phyloP scores from a whole-genome alignment of 139 green algal genomes.

The Chlorella vulgaris region DNA sequence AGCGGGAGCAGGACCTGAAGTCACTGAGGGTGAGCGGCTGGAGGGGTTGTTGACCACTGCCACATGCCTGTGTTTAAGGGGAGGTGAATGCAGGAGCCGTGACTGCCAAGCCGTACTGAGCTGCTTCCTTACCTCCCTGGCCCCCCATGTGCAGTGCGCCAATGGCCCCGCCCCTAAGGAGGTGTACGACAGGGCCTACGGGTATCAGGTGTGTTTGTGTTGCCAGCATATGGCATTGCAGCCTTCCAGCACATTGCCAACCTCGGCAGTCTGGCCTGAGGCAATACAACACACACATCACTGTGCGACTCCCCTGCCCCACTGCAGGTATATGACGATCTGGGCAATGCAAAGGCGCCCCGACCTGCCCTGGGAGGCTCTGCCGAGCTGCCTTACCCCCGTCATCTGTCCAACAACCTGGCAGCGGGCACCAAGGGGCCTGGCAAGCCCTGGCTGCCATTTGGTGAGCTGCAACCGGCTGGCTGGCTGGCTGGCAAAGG shows the following conservation, averaged over 20 bases:
- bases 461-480: neutral
- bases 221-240: too few species aligned
- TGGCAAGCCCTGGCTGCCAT: neutral
- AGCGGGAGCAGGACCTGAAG: neutral
- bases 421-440: neutral
- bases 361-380: neutral
- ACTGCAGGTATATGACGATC: conserved; percentile 8
- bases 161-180: neutral
- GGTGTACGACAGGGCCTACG: neutral
- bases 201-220: conserved; percentile 9
- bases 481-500: neutral
- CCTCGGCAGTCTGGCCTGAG: too few species aligned
- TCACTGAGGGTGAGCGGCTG: neutral
- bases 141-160: neutral
- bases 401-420: conserved; percentile 9
- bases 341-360: neutral
- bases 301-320: neutral
- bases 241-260: too few species aligned
- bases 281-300: neutral
- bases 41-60: too few species aligned
- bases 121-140: neutral
- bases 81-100: too few species aligned
- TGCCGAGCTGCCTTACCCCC: conserved; percentile 10
- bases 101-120: too few species aligned
- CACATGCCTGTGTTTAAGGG: too few species aligned